phyloP scores from a whole-genome alignment of 495 filamentous ascomycete species.

The Geoglossum glabrum region DNA sequence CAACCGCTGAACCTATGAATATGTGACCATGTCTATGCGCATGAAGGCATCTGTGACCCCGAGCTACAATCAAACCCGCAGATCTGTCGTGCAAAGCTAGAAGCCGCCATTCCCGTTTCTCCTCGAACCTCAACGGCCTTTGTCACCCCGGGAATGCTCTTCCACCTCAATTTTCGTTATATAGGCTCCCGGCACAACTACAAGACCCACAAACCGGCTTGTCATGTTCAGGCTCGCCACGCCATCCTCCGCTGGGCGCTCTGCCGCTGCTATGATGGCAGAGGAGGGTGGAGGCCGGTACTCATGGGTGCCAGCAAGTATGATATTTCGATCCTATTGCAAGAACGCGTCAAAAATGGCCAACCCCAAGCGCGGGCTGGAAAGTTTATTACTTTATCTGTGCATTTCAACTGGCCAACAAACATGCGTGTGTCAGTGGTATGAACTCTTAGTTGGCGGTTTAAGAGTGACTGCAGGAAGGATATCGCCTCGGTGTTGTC shows the following conservation, averaged over 20 bases:
- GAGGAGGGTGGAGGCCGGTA: slow-evolving; percentile 43
- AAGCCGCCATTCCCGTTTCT: neutral
- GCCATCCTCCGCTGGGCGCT: slow-evolving; percentile 8
- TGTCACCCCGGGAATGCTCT: slow-evolving; percentile 23
- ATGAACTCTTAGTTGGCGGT: slow-evolving; percentile 54
- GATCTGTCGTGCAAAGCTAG: neutral
- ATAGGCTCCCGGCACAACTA: slow-evolving; percentile 73
- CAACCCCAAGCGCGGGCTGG: neutral
- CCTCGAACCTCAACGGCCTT: neutral
- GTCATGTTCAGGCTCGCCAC: slow-evolving; percentile 49
- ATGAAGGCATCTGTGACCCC: neutral
- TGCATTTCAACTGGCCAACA: slow-evolving; percentile 79
- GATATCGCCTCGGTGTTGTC: slow-evolving; percentile 4
- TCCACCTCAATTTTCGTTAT: slow-evolving; percentile 81
- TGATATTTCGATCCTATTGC: slow-evolving; percentile 55
- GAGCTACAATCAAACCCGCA: neutral
- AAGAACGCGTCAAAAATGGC: neutral
- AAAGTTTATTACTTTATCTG: slow-evolving; percentile 52
- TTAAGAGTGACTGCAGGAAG: slow-evolving; percentile 25
- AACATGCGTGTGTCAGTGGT: slow-evolving; percentile 78
- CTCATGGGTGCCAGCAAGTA: slow-evolving; percentile 68
- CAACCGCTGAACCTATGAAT: neutral
- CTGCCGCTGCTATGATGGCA: slow-evolving; percentile 21
- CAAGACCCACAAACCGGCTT: slow-evolving; percentile 67
- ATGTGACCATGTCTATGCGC: neutral